Base-by-base conservation (phyloP, 2,329 filamentous ascomycete species). In the Thelonectria blattea region DNA sequence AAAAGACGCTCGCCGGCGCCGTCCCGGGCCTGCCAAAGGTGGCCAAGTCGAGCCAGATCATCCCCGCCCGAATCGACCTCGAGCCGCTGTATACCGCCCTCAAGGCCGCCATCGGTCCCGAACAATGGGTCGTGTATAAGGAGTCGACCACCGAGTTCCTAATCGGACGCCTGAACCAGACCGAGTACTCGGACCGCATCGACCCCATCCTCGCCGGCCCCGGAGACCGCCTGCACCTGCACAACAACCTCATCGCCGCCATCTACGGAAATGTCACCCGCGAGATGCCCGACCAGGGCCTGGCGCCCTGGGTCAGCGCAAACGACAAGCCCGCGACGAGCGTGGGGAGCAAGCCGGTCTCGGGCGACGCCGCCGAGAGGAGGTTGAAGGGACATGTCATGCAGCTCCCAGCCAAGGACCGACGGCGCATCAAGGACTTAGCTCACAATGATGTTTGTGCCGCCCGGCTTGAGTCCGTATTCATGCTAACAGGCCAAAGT, bases 301-400 rank as follows among this genome's bases (percentile, higher is more conserved):
- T 88, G 69, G 88, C 88, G 49, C 85, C 86, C 62, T 91, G 88
- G 88, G 88, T 90, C 72, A 89, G 87, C 73, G 87, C 88, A 56
- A 89, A 90, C 70, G 88, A 90, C 68, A 90, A 90, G 69, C 87
- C 87, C 17, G 76, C 82, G 17, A 77, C 83, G 11, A 80, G 80
- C 43, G 77, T 83, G 32, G 83, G 84, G 64, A 83, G 79, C 65
- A 90, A 90, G 72, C 85, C 86, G 20, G 81, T 86, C 48, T 85
- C 84, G 27, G 86, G 86, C 27, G 88, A 90, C 80, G 86, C 88
- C 34, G 82, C 85, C 37, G 88, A 91, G 75, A 81, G 87, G 68
- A 82, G 83, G 66, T 74, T 90, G 50, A 90, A 90, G 77, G 85
- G 83, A 66, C 87, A 90, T 71, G 86, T 91, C 61, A 90, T 90